Base-by-base conservation (phyloP, 2,329 filamentous ascomycete species). In the Sporothrix pseudoabietina region DNA sequence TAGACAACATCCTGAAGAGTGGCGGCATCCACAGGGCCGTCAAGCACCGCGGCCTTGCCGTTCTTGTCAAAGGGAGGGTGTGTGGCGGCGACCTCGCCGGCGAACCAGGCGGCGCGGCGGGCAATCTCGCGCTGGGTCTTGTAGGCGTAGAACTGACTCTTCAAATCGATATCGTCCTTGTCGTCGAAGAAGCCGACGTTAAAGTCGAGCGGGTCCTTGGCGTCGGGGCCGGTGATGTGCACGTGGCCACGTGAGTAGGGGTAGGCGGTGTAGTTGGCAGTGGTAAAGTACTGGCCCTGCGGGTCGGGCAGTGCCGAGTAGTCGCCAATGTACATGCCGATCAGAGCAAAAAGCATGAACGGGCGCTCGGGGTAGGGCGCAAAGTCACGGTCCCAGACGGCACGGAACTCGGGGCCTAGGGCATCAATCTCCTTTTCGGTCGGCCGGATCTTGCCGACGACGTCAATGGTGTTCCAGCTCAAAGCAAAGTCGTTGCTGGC, bases 131-230 rank as follows among this genome's bases (percentile, higher is more conserved):
- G 90, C 1, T 90, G 92, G 82, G 93, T 93, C 84, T 93, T 92
- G 82, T 94, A 94, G 1, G 90, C 90, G 91, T 92, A 94, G 3
- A 94, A 91, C 89, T 92, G 93, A 5, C 91, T 91, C 1, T 89
- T 91, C 91, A 94, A 94, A 78, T 94, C 92, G n/a, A 92, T 86
- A 81, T 92, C 90, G 63, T 52, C 80, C 81, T 69, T 77, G 81
- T 94, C 92, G 77, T 92, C 94, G 91, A 94, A 94, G 84, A 94
- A 94, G n/a, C 91, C 91, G 0, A 91, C 87, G 79, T 94, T 92
- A 77, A 94, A 94, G 77, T 12, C 76, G 73, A 71, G 82, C 81
- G 7, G 77, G 82, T 94, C 92, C 78, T 94, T 94, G 14, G 90
- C 89, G 77, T 92, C 87, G 3, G 91, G 83, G 19, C 87, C 91